Evolutionary conservation across 2,329 filamentous ascomycete genomes (phyloP), one percentile per base, ranked within the genome.

Genomic region (Sordariomycetes sp.): DNA sequence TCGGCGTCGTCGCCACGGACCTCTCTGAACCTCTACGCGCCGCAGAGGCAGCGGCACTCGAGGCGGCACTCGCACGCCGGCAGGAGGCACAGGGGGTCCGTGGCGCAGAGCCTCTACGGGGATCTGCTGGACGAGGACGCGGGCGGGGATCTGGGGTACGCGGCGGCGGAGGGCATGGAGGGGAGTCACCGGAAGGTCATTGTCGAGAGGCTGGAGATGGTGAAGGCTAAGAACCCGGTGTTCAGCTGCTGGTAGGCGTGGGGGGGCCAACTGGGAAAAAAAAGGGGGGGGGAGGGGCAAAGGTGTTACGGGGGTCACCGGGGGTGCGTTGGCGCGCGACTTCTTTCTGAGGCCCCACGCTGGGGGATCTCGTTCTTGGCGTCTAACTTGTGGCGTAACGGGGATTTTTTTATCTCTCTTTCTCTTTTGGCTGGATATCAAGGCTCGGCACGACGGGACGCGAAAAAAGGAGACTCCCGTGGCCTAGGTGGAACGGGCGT

Each of bases 191-290:
- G 91, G 64, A 95, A 94, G 71, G 94, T 99, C 53, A 97, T 99
- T 75, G 91, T 99, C 53, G 94, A 99, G 76, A 79, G 94, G 61
- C 74, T 99, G 59, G 94, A 99, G 76, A 88, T 92, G 60, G 94
- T 99, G 61, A 97, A 97, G 78, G 89, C 85, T 67, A 87, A 87
- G 68, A 95, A 95, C 67, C 94, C 94, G 1, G 90, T 99, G 35
- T 99, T 99, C 71, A 96, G 89, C 52, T 99, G 94, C 89, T 99
- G 94, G 76, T 97, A 74, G 42, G 45, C n/a, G n/a, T n/a, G 39
- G 39, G 39, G 39, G 13, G 6, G 6, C 15, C 6, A n/a, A n/a
- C n/a, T n/a, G n/a, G n/a, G n/a, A n/a, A n/a, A n/a, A n/a, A n/a
- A n/a, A n/a, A n/a, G n/a, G n/a, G n/a, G n/a, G n/a, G n/a, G 28